Evolutionary conservation across 1,284 basidiomycete species (phyloP).

Genomic region (Ustilago crameri): DNA sequence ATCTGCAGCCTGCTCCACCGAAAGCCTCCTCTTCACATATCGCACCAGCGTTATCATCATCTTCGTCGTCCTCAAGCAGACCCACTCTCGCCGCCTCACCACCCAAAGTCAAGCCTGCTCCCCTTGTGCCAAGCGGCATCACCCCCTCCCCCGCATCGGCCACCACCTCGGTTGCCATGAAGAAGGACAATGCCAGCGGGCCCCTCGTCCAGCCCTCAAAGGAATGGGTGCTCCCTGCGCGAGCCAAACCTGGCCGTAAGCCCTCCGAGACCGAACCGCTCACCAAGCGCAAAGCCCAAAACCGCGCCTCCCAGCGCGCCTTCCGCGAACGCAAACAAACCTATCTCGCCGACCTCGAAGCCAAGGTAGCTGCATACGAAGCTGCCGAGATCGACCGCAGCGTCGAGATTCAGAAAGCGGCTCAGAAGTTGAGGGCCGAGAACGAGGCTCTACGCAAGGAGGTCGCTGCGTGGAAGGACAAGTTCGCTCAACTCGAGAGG

Average conservation of each 20-base stretch:
- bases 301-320: slow-evolving; percentile 61
- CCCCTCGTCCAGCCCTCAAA: slow-evolving; percentile 59
- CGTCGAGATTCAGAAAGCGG: slow-evolving; percentile 63
- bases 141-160: slow-evolving; percentile 6
- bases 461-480: slow-evolving; percentile 37
- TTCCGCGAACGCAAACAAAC: slow-evolving; percentile 62
- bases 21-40: slow-evolving; percentile 7
- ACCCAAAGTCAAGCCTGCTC: slow-evolving; percentile 3
- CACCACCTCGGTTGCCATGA: slow-evolving; percentile 3
- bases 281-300: slow-evolving; percentile 67
- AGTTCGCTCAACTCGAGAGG: slow-evolving; percentile 39
- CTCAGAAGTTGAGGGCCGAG: slow-evolving; percentile 55
- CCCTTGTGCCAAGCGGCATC: slow-evolving; percentile 3
- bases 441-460: slow-evolving; percentile 49
- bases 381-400: slow-evolving; percentile 57
- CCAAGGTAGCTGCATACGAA: slow-evolving; percentile 64
- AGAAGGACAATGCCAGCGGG: slow-evolving; percentile 24
- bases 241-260: slow-evolving; percentile 67
- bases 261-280: slow-evolving; percentile 62
- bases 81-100: slow-evolving; percentile 6
- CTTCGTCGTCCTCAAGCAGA: not conserved
- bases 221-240: slow-evolving; percentile 65
- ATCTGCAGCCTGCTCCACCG: slow-evolving; percentile 6
- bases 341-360: slow-evolving; percentile 57
- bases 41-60: slow-evolving; percentile 6